These are phyloP conservation scores for Amanita inopinata DNA, from an alignment of 768 basidiomycete species.

Conservation along the genomic window DNA sequence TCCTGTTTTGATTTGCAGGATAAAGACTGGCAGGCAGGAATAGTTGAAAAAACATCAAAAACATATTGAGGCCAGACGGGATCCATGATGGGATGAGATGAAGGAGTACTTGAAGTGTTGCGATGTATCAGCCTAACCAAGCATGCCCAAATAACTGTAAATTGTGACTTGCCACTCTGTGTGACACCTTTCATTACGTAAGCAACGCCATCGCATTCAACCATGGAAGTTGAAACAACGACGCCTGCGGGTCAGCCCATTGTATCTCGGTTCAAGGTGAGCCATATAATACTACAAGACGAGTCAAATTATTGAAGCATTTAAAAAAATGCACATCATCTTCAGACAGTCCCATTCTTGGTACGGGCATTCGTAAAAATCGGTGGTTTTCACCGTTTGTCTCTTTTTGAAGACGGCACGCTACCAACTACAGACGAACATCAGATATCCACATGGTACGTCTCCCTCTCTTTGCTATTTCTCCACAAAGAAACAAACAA, in stretches of 20 bases:
- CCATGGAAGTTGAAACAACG: slow-evolving; percentile 29
- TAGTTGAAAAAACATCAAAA: too few species aligned
- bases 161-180: not conserved
- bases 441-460: slow-evolving; percentile 73
- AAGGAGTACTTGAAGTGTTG: not conserved
- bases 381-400: slow-evolving; percentile 64
- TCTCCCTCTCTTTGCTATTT: too few species aligned
- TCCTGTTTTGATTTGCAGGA: slow-evolving; percentile 21
- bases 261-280: slow-evolving; percentile 52
- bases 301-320: slow-evolving; percentile 3
- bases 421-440: slow-evolving; percentile 76
- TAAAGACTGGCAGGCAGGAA: slow-evolving; percentile 24
- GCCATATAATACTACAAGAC: not conserved
- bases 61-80: too few species aligned
- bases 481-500: too few species aligned
- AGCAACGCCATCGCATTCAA: not conserved
- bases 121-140: not conserved
- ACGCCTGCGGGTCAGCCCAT: slow-evolving; percentile 36
- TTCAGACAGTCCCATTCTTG: slow-evolving; percentile 65
- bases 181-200: not conserved
- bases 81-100: too few species aligned
- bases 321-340: not conserved
- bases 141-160: not conserved
- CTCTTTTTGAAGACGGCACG: slow-evolving; percentile 68
- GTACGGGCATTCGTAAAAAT: slow-evolving; percentile 78